phyloP scores from a whole-genome alignment of 1,284 basidiomycete species.

The Leucoagaricus sp. region DNA sequence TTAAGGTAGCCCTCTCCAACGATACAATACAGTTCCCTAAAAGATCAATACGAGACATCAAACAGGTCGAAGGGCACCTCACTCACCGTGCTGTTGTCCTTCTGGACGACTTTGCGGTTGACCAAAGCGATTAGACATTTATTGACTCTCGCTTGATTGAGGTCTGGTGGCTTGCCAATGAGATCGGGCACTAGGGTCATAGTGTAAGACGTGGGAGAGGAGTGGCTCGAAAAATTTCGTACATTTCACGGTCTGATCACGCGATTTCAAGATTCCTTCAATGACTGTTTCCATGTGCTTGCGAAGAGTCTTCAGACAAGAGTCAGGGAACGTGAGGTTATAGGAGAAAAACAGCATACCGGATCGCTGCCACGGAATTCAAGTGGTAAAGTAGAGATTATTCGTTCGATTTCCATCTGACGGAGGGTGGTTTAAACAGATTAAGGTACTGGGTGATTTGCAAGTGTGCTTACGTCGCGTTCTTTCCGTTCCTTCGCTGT shows the following conservation, averaged over 20 bases:
- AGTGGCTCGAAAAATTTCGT: conserved; percentile 22
- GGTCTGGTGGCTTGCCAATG: conserved; percentile 76
- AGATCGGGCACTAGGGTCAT: conserved; percentile 69
- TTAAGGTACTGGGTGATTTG: not conserved
- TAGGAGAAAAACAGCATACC: conserved; percentile 41
- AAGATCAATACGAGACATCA: not conserved
- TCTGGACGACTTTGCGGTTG: conserved; percentile 82
- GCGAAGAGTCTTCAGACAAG: conserved; percentile 76
- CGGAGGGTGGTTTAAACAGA: not conserved
- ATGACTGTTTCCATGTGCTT: conserved; percentile 79
- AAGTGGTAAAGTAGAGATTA: conserved; percentile 80
- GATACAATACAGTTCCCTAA: conserved; percentile 34
- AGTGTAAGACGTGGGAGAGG: not conserved
- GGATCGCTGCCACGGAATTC: conserved; percentile 91
- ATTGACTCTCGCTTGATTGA: conserved; percentile 88
- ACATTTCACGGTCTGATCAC: conserved; percentile 59
- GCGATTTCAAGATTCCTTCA: conserved; percentile 63
- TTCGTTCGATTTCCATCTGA: conserved; percentile 68
- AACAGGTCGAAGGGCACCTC: not conserved
- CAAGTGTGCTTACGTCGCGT: conserved; percentile 51
- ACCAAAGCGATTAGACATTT: conserved; percentile 92
- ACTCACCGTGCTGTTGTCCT: conserved; percentile 68
- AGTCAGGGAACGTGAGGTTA: not conserved
- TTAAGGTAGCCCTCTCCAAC: conserved; percentile 34
- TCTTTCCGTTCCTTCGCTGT: conserved; percentile 84